Evolutionary conservation across 1,284 basidiomycete species (phyloP), one percentile per base, ranked within the genome.

Genomic region (Puccinia triticina): DNA sequence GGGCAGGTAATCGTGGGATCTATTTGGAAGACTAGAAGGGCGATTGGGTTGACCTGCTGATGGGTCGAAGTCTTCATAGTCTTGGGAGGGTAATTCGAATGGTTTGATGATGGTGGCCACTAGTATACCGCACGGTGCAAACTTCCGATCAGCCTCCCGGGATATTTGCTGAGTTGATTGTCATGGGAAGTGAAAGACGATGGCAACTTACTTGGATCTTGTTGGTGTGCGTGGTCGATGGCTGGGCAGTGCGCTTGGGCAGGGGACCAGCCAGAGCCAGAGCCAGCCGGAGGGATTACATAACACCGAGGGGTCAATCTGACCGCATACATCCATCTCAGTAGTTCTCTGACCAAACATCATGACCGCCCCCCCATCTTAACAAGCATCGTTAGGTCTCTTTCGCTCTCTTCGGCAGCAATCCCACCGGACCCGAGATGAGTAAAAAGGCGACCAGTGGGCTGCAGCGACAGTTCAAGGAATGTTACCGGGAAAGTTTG

Each of bases 51-150:
- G 2, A 59, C 73, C 73, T 29, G 74, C 18, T 43, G 55, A 76
- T 18, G 43, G 57, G 21, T 76, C 74, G 46, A 76, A 76, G 21
- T 76, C 57, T 76, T 76, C 74, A n/a, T 76, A 64, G 40, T 76
- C 40, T 26, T 59, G 14, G n/a, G 21, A 23, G 4, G 74, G 74
- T 23, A 76, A 16, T 26, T 64, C 18, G 57, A 76, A 61, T 4
- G 29, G 57, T 11, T 74, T 74, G 37, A 67, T 40, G 37, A 40
- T 40, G 59, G 26, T 61, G 12, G 59, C 23, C 26, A 34, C 32
- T 61, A 23, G 8, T 5, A 67, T n/a, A n/a, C n/a, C n/a, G n/a
- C n/a, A n/a, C n/a, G n/a, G n/a, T n/a, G n/a, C n/a, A n/a, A n/a
- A n/a, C n/a, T n/a, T n/a, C n/a, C n/a, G n/a, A n/a, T n/a, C n/a